phyloP scores from a whole-genome alignment of 2,329 filamentous ascomycete genomes.

The Exophiala dermatitidis region DNA sequence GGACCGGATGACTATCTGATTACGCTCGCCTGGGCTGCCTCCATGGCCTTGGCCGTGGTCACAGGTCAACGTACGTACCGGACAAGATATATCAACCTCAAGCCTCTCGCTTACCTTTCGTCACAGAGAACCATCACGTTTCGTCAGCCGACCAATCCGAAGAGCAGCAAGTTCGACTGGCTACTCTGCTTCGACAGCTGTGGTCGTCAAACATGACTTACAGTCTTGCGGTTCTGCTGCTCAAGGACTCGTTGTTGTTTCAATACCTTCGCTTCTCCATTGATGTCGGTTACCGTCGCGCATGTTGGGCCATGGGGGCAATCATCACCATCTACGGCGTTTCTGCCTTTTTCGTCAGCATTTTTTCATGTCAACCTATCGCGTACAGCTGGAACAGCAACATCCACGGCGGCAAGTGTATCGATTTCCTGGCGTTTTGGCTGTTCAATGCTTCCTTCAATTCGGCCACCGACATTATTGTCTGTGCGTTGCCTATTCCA shows the following conservation, averaged over 20 bases:
- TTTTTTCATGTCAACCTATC: slow-evolving; percentile 15
- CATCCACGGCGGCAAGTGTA: slow-evolving; percentile 19
- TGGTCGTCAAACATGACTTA: slow-evolving; percentile 14
- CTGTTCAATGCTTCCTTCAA: slow-evolving; percentile 33
- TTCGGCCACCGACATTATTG: slow-evolving; percentile 33
- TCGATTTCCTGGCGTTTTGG: slow-evolving; percentile 29
- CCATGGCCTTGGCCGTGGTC: slow-evolving; percentile 9
- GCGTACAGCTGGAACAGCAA: slow-evolving; percentile 9
- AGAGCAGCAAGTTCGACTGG: neutral
- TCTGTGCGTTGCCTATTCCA: slow-evolving; percentile 34
- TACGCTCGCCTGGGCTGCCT: slow-evolving; percentile 8
- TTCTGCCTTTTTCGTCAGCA: slow-evolving; percentile 9
- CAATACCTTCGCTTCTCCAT: slow-evolving; percentile 17
- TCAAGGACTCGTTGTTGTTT: slow-evolving; percentile 13
- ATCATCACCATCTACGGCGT: slow-evolving; percentile 13
- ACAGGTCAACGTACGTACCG: slow-evolving; percentile 4
- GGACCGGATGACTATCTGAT: slow-evolving; percentile 14
- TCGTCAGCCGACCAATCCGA: neutral
- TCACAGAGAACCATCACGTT: neutral
- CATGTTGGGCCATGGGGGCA: slow-evolving; percentile 10
- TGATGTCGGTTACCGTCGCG: slow-evolving; percentile 11
- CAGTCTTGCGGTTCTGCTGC: slow-evolving; percentile 10
- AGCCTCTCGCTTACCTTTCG: neutral
- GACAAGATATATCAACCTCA: neutral
- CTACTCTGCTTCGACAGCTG: neutral